phyloP scores from a whole-genome alignment of 345 rosid genomes.

The Psidium guajava region DNA sequence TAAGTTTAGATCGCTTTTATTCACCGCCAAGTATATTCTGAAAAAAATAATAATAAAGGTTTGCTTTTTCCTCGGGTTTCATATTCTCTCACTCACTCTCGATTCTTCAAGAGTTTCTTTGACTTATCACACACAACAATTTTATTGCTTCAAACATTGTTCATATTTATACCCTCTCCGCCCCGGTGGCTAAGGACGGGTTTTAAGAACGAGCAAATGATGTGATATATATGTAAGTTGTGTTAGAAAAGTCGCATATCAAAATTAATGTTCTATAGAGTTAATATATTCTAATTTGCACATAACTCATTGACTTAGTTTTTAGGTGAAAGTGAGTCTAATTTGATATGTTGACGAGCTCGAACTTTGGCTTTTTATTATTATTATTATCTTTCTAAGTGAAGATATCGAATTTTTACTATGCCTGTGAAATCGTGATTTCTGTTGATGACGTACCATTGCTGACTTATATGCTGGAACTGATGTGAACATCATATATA shows the following conservation, averaged over 20 bases:
- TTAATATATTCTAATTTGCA: too few relatives aligned
- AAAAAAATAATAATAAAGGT: background rate
- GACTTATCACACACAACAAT: background rate
- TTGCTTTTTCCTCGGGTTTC: background rate
- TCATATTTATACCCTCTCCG: background rate
- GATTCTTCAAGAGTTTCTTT: background rate
- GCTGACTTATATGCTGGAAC: too few relatives aligned
- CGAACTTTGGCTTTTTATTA: too few relatives aligned
- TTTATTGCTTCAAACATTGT: background rate
- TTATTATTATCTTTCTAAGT: accelerated
- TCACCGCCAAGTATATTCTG: background rate
- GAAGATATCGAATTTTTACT: too few relatives aligned
- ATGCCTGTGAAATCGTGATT: background rate
- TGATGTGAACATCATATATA: too few relatives aligned
- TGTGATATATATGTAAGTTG: too few relatives aligned
- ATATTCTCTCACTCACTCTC: background rate
- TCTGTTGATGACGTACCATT: background rate
- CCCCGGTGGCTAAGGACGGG: background rate
- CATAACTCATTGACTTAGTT: too few relatives aligned
- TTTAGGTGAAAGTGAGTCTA: too few relatives aligned
- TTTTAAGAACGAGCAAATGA: accelerated
- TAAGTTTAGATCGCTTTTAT: background rate
- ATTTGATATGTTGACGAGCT: too few relatives aligned
- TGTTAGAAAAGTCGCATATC: too few relatives aligned
- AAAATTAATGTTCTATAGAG: too few relatives aligned